Percentiles rank a stretch among this genome's conserved stretches.
These are phyloP conservation scores for Asterionellopsis glacialis DNA, from an alignment of 108 stramenopile species.

Conservation along the genomic window DNA sequence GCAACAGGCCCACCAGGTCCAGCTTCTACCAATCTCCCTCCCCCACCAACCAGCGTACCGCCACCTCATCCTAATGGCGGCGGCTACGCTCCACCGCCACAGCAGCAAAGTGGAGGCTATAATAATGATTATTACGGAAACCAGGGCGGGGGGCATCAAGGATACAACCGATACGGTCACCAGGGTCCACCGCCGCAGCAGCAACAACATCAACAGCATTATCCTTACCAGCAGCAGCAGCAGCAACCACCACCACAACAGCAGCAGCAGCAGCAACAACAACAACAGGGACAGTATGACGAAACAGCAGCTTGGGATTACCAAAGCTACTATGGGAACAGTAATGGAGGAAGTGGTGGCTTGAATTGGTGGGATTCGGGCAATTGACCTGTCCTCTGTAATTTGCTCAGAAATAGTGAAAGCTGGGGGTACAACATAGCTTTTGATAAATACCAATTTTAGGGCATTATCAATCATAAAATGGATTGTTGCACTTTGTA, in stretches of 20 bases:
- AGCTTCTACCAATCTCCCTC: conserved; percentile 15
- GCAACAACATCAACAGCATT: conserved; percentile 8
- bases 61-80: conserved; percentile 12
- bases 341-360: conserved; percentile 57
- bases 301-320: conserved; percentile 60
- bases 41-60: conserved; percentile 32
- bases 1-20: conserved; percentile 19
- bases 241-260: conserved; percentile 21
- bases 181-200: conserved; percentile 13
- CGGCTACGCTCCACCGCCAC: conserved; percentile 14
- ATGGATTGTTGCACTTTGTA: no score
- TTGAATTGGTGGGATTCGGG: conserved; percentile 86
- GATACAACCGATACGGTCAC: not conserved
- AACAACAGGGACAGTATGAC: conserved; percentile 29
- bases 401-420: no score
- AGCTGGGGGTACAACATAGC: no score
- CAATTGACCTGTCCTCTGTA: no score
- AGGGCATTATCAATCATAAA: no score
- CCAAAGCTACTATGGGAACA: conserved; percentile 55
- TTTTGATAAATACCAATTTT: no score
- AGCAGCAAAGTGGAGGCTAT: conserved; percentile 12
- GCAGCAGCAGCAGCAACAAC: conserved; percentile 50
- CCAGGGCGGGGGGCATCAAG: conserved; percentile 1
- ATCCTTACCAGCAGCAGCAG: conserved; percentile 29
- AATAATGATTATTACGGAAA: conserved; percentile 23